Conservation (phyloP, 352 stramenopile genomes). For the Phytophthora sp. region DNA sequence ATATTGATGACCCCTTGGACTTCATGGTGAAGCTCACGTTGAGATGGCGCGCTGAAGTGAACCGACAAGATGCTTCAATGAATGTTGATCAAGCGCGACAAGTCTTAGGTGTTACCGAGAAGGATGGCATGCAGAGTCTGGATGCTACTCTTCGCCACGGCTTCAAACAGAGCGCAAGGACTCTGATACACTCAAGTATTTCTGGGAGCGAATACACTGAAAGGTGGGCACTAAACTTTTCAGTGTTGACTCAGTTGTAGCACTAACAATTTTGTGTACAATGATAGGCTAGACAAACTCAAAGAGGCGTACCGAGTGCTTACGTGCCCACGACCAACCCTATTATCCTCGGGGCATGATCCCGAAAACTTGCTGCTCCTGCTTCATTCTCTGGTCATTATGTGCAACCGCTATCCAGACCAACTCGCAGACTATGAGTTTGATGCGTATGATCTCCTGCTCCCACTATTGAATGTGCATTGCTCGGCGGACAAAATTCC, state of each 20-base stretch:
- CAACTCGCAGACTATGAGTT: constrained; percentile 67
- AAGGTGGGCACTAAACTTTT: constrained; percentile 42
- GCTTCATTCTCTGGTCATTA: constrained; percentile 64
- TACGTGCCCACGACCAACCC: constrained; percentile 65
- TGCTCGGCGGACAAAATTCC: constrained; percentile 56
- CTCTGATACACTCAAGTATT: constrained; percentile 40
- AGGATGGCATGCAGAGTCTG: constrained; percentile 4
- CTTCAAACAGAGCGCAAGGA: constrained; percentile 62
- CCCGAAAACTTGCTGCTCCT: constrained; percentile 74
- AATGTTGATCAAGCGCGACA: constrained; percentile 47
- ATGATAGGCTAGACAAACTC: constrained; percentile 45
- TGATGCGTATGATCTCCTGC: constrained; percentile 69
- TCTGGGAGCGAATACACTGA: constrained; percentile 40
- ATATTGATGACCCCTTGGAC: constrained; percentile 83
- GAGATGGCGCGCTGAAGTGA: constrained; percentile 81
- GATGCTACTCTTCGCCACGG: constrained; percentile 47
- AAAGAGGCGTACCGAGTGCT: constrained; percentile 73
- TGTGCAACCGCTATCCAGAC: constrained; percentile 68
- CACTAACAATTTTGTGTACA: constrained; percentile 2
- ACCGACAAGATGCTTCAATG: constrained; percentile 36
- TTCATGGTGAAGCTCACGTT: constrained; percentile 87
- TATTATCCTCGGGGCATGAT: constrained; percentile 75
- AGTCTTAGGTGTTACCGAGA: constrained; percentile 41
- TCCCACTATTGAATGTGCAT: constrained; percentile 63
- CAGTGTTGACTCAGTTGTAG: not conserved